These are phyloP conservation scores for Phytophthora hybrid DNA, from an alignment of 352 stramenopile genomes.

Conservation along the genomic window DNA sequence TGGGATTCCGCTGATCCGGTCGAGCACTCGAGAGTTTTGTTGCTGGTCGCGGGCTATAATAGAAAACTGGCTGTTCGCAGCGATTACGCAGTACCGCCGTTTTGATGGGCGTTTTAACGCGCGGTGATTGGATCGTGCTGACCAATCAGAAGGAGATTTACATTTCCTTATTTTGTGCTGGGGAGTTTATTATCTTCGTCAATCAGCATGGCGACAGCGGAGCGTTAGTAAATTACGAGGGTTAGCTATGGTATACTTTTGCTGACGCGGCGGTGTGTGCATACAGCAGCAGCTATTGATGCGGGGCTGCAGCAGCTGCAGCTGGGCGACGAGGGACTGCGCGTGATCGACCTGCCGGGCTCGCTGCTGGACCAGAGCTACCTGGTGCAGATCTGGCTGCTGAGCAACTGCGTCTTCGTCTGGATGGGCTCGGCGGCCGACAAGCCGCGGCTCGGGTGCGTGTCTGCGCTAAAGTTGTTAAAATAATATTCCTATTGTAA, in stretches of 20 bases:
- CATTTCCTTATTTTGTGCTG: background rate
- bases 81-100: background rate
- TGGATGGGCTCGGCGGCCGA: constrained; percentile 70
- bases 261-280: too few species aligned
- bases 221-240: too few species aligned
- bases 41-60: background rate
- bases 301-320: constrained; percentile 25
- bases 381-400: constrained; percentile 77
- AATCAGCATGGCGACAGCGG: too few species aligned
- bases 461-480: background rate
- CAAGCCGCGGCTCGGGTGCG: constrained; percentile 43
- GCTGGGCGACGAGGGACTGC: constrained; percentile 29
- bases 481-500: too few species aligned
- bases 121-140: too few species aligned
- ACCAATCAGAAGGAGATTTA: background rate
- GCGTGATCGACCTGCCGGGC: constrained; percentile 63
- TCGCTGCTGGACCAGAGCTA: constrained; percentile 75
- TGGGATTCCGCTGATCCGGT: background rate
- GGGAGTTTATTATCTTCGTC: too few species aligned
- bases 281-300: background rate
- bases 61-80: background rate
- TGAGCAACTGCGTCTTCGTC: constrained; percentile 76
- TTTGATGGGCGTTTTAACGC: background rate
- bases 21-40: background rate
- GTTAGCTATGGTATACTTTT: too few species aligned